Percentiles rank a stretch among this genome's conserved stretches.
Evolutionary conservation across 768 basidiomycete species (phyloP).

Genomic region (Macrolepiota albuminosa): DNA sequence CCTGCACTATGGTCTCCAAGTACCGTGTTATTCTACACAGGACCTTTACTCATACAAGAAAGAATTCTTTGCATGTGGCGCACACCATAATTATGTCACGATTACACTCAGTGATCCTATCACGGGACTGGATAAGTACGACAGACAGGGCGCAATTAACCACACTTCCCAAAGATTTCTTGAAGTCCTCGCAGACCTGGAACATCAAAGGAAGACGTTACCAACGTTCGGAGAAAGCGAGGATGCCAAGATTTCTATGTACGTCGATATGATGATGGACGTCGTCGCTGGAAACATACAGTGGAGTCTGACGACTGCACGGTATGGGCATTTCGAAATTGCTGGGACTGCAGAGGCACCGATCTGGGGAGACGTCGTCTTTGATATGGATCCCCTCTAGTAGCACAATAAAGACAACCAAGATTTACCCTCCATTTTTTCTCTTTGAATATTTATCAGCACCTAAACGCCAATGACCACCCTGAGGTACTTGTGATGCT

Average conservation of each 20-base stretch:
- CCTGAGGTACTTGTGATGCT: too few relatives aligned
- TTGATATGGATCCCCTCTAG: slow-evolving; percentile 3
- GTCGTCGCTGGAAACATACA: slow-evolving; percentile 6
- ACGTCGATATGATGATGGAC: slow-evolving; percentile 3
- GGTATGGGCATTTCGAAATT: slow-evolving; percentile 1
- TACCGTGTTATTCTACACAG: not conserved
- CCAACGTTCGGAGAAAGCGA: not conserved
- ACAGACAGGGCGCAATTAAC: slow-evolving; percentile 6
- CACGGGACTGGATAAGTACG: not conserved
- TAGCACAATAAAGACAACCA: not conserved
- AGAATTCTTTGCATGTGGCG: slow-evolving; percentile 5
- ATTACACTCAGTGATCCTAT: slow-evolving; percentile 2
- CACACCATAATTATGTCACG: slow-evolving; percentile 7
- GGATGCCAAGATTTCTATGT: not conserved
- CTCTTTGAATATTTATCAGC: too few relatives aligned
- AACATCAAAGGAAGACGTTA: not conserved
- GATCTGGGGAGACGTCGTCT: not conserved
- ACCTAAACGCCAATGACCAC: too few relatives aligned
- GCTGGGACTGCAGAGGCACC: not conserved
- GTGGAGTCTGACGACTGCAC: slow-evolving; percentile 3
- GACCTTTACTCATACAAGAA: not conserved
- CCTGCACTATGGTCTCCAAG: too few relatives aligned
- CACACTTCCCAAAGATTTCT: slow-evolving; percentile 3
- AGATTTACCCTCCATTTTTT: too few relatives aligned
- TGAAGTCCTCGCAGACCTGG: not conserved